Conservation (phyloP, 148 eudicot genomes). For the Dysphania ambrosioides region DNA sequence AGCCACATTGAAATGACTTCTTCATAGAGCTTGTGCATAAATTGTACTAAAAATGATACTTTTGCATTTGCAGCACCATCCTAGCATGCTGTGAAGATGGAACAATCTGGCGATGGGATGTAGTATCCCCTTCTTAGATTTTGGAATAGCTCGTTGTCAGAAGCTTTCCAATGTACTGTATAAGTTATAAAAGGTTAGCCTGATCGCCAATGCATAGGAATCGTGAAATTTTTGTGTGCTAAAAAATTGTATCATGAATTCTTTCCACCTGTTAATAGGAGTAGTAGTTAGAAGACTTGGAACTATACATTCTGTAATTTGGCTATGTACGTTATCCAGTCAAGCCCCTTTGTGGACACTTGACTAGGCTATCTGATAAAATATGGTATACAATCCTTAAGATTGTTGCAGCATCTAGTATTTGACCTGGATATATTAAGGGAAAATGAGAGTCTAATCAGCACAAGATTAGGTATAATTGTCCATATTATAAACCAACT, state of each 20-base stretch:
- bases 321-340: not conserved
- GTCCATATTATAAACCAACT: not conserved
- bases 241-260: not conserved
- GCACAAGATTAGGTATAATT: not conserved
- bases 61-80: conserved; percentile 67
- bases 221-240: not conserved
- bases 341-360: no score
- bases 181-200: conserved; percentile 16
- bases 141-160: not conserved
- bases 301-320: not conserved
- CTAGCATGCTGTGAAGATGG: conserved; percentile 93
- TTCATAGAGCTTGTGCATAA: conserved; percentile 9
- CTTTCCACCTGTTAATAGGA: not conserved
- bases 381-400: not conserved
- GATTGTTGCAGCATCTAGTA: not conserved
- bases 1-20: not conserved
- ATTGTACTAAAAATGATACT: conserved; percentile 5
- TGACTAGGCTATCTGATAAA: no score
- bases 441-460: no score
- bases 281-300: no score
- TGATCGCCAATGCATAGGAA: not conserved
- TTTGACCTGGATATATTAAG: not conserved
- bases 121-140: conserved; percentile 42
- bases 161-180: not conserved
- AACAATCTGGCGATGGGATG: conserved; percentile 98